Percentiles rank a stretch among this genome's conserved stretches.
phyloP scores from a whole-genome alignment of 768 basidiomycete genomes.

The Thelephora ganbajun region DNA sequence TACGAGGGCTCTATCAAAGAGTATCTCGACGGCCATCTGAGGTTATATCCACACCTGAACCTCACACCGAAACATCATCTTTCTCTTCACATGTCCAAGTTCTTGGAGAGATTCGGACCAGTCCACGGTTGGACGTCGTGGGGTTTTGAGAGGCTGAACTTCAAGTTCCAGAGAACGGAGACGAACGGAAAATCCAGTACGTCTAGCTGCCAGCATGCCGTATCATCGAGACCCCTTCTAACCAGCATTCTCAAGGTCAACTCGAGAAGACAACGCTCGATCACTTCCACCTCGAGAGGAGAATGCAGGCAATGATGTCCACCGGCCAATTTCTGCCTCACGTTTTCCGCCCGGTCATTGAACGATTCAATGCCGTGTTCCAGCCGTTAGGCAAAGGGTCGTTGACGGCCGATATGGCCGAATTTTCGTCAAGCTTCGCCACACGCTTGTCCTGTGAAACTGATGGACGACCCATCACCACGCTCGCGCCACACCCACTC shows the following conservation, averaged over 20 bases:
- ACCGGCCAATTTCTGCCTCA: no score
- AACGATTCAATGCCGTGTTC: no score
- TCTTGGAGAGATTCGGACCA: slow-evolving; percentile 10
- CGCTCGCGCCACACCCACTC: no score
- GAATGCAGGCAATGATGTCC: background rate
- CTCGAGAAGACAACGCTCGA: background rate
- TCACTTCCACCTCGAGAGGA: background rate
- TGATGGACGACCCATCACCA: no score
- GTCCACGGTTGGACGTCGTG: slow-evolving; percentile 2
- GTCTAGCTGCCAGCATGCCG: background rate
- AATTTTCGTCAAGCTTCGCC: no score
- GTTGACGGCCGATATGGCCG: no score
- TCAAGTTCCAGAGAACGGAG: background rate
- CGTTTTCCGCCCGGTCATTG: no score
- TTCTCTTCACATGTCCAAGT: slow-evolving; percentile 21
- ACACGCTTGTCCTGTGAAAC: no score
- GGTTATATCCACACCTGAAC: slow-evolving; percentile 7
- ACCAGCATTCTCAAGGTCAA: background rate
- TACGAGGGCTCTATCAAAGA: background rate
- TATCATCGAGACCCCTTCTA: background rate
- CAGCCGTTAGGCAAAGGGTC: no score
- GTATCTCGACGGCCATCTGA: background rate
- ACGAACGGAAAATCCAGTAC: background rate
- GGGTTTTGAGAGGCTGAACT: background rate
- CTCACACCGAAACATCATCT: slow-evolving; percentile 27